Evolutionary conservation across 345 rosid species (phyloP).

Genomic region (Populus euphratica): DNA sequence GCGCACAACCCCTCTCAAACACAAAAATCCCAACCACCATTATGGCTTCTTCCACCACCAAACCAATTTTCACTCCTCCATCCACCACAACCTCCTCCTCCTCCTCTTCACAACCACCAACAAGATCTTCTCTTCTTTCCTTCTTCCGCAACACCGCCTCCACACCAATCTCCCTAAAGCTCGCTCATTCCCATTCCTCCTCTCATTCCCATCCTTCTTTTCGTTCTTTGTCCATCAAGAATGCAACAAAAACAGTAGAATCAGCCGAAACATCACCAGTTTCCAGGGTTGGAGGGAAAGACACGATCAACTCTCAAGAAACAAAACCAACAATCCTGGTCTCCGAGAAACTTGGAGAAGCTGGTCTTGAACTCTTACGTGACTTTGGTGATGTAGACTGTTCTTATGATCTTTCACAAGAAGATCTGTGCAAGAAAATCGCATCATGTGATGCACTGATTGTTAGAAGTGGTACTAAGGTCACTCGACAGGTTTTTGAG

Average conservation of each 20-base stretch:
- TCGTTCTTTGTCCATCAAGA: background rate
- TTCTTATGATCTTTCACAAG: slow-evolving; percentile 54
- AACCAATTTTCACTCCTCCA: background rate
- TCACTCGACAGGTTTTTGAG: slow-evolving; percentile 68
- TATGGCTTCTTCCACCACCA: slow-evolving; percentile 14
- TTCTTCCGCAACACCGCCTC: slow-evolving; percentile 23
- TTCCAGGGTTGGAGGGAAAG: background rate
- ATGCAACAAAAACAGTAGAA: slow-evolving; percentile 20
- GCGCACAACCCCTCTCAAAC: background rate
- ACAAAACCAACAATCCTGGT: slow-evolving; percentile 50
- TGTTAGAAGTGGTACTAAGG: slow-evolving; percentile 88
- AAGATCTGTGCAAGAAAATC: slow-evolving; percentile 55
- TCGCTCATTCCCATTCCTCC: background rate
- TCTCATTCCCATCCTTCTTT: background rate
- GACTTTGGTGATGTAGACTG: slow-evolving; percentile 61
- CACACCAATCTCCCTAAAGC: slow-evolving; percentile 24
- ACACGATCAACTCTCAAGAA: background rate
- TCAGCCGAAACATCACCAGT: background rate
- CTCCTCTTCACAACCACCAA: slow-evolving; percentile 15
- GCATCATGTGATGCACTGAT: slow-evolving; percentile 61
- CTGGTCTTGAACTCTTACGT: slow-evolving; percentile 57
- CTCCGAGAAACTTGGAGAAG: slow-evolving; percentile 81
- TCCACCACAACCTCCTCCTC: slow-evolving; percentile 9
- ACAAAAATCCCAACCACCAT: background rate
- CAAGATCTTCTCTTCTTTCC: slow-evolving; percentile 15